phyloP scores from a whole-genome alignment of 441 rosid species.

The Hura crepitans region DNA sequence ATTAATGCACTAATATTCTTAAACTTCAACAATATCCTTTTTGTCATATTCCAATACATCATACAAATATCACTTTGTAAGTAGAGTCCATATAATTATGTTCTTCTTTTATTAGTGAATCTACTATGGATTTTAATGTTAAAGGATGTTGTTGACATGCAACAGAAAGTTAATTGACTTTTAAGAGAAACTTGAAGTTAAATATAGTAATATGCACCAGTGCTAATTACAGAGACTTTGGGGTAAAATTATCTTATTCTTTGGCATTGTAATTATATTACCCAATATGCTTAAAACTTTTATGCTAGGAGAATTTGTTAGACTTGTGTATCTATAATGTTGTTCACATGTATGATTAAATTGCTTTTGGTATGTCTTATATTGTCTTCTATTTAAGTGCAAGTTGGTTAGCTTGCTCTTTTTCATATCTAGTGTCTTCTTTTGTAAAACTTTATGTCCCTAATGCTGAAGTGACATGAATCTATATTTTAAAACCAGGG shows the following conservation, averaged over 20 bases:
- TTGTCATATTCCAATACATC: not conserved
- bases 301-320: not conserved
- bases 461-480: conserved; percentile 24
- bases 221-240: too few species aligned
- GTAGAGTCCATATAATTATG: not conserved
- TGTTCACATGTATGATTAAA: not conserved
- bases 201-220: too few species aligned
- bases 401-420: conserved; percentile 3
- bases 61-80: not conserved
- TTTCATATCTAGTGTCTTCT: conserved; percentile 5
- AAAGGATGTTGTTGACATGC: not conserved
- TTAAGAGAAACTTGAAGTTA: too few species aligned
- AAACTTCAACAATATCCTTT: not conserved
- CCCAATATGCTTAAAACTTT: not conserved
- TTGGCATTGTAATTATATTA: not conserved
- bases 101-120: not conserved
- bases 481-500: conserved; percentile 38
- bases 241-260: not conserved
- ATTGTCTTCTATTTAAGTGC: not conserved
- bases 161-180: too few species aligned
- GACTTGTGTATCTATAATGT: not conserved
- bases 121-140: not conserved
- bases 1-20: not conserved
- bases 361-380: not conserved
- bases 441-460: not conserved